These are phyloP conservation scores for Luffa aegyptiaca DNA, from an alignment of 306 rosid genomes.

Conservation along the genomic window DNA sequence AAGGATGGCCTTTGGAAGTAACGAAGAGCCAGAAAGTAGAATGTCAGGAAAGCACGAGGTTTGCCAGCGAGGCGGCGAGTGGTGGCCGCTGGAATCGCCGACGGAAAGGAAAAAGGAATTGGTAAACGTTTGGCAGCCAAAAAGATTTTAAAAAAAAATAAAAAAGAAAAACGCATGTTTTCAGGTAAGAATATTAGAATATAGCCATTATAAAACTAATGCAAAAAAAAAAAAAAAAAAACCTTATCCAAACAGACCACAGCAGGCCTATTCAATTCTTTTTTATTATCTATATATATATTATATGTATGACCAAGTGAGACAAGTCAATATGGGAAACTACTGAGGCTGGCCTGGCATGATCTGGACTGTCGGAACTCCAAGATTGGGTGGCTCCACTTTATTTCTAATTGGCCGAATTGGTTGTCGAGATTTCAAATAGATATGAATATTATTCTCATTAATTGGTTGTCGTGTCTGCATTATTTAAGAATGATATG, in stretches of 20 bases:
- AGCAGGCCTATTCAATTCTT: not conserved
- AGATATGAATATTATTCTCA: too few relatives aligned
- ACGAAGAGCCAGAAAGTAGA: conserved; percentile 23
- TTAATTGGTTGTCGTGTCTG: too few relatives aligned
- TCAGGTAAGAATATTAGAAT: not conserved
- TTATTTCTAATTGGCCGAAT: not conserved
- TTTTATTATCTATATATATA: not conserved
- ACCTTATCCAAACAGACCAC: not conserved
- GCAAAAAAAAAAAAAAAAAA: not conserved
- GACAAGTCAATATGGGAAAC: not conserved
- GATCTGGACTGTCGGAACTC: not conserved
- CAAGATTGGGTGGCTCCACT: not conserved
- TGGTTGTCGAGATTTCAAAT: not conserved
- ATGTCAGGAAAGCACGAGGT: not conserved
- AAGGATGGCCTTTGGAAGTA: conserved; percentile 34
- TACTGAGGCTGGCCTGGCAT: not conserved
- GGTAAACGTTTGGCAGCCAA: not conserved
- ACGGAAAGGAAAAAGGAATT: not conserved
- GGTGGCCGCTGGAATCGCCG: conserved; percentile 12
- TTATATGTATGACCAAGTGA: not conserved
- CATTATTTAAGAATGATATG: too few relatives aligned
- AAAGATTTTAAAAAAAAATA: not conserved
- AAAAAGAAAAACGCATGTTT: not conserved
- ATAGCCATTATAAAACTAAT: not conserved
- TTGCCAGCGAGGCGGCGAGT: conserved; percentile 32